Base-by-base conservation (phyloP, 768 basidiomycete species). In the Calocybe gangraenosa region DNA sequence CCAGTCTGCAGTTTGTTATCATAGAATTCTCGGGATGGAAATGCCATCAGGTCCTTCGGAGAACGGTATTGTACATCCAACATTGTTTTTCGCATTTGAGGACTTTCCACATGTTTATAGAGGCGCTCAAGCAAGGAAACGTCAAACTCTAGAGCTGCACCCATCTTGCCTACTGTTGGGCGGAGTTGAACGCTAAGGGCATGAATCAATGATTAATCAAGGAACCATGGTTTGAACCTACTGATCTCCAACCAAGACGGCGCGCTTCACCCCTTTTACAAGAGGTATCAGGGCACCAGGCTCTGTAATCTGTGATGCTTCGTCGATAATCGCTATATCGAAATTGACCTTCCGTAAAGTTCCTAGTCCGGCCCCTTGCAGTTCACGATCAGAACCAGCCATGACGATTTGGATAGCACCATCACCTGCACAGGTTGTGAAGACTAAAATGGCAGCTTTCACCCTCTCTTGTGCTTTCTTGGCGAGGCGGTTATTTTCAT, bases 241-340 rank as follows among this genome's bases (percentile, higher is more conserved):
- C 84, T 85, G 83, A 53, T 85, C 82, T 8, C 84, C 84, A 3
- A 85, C 83, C 10, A 86, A 63, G 4, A 84, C 71, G 0, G 77
- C 82, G 38, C 71, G 64, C 38, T 63, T 60, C 35, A 77, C 73
- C 2, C 81, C 82, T 55, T 85, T 85, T 8, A 83, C 80, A 3
- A 86, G 65, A 0, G 84, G 82, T 23, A 85, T 83, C 28, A 85
- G 65, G 0, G 82, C 75, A 40, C 72, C 73, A 2, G 82, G 78
- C 50, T 86, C 84, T 0, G 81, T 84, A 7, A 85, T 75, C 55
- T 84, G 83, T 0, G 82, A 84, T 0, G 82, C 83, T 52, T 85
- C 82, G 54, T 86, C 84, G 33, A 85, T 81, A 36, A 85, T 63
- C 0, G 76, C 80, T 17, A 78, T 75, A 32, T 77, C 76, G 52